Evolutionary conservation across 2,329 filamentous ascomycete species (phyloP).

Genomic region (Alternaria novae-zelandiae): DNA sequence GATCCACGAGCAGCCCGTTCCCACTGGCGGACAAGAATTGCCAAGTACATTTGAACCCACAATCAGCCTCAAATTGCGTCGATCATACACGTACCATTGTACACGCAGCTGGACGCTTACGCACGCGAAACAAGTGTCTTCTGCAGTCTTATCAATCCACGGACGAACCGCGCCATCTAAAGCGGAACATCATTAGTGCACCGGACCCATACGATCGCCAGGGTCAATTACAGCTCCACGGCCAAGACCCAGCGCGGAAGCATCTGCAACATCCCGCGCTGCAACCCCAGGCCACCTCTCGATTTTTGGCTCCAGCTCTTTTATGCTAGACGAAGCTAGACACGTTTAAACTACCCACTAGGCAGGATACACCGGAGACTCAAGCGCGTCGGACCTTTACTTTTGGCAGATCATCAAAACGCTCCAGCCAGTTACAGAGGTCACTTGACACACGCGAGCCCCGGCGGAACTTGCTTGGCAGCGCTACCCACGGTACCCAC

Average conservation of each 20-base stretch:
- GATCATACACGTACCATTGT: constrained; percentile 14
- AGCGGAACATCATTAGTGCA: constrained; percentile 22
- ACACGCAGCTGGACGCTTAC: constrained; percentile 16
- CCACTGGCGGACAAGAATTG: constrained; percentile 18
- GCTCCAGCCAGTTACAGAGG: constrained; percentile 27
- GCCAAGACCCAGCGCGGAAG: constrained; percentile 30
- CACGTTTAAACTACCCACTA: constrained; percentile 5
- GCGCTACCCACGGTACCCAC: constrained; percentile 15
- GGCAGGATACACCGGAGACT: constrained; percentile 7
- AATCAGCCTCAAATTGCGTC: constrained; percentile 15
- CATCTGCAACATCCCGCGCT: constrained; percentile 43
- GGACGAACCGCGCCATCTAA: constrained; percentile 14
- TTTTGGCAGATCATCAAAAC: constrained; percentile 18
- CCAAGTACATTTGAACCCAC: constrained; percentile 37
- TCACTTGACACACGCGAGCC: constrained; percentile 35
- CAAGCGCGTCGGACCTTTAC: constrained; percentile 12
- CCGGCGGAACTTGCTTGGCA: constrained; percentile 30
- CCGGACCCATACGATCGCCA: constrained; percentile 28
- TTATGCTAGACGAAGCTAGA: constrained; percentile 13
- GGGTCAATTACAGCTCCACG: constrained; percentile 16
- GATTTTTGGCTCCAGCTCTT: constrained; percentile 17
- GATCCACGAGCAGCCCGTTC: constrained; percentile 25
- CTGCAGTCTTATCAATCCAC: constrained; percentile 6
- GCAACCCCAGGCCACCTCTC: constrained; percentile 21
- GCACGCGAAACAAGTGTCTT: constrained; percentile 28